A percentile compares a stretch with the other conserved stretches of the same genome.
Conservation (phyloP, 2,329 filamentous ascomycete genomes). For the Gremmenia infestans region DNA sequence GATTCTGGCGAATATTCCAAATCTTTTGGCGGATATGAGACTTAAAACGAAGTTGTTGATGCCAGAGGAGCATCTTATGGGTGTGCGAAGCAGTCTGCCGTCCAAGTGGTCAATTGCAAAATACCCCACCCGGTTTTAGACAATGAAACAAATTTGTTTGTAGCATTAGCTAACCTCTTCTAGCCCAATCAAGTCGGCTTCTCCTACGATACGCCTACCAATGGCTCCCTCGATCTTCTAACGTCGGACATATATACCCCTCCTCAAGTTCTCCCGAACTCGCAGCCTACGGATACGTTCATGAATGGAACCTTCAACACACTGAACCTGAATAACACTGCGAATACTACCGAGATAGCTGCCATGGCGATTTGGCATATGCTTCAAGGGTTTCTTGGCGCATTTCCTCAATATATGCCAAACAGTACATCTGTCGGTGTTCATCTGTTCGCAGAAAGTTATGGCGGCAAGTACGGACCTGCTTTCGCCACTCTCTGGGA, state of each 20-base stretch:
- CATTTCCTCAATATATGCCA: conserved; percentile 50
- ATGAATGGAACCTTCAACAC: conserved; percentile 64
- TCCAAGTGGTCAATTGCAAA: neutral
- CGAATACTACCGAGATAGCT: conserved; percentile 47
- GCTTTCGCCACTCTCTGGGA: conserved; percentile 55
- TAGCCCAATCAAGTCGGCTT: conserved; percentile 67
- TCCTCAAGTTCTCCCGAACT: conserved; percentile 30
- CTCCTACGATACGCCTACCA: conserved; percentile 59
- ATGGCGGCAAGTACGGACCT: conserved; percentile 66
- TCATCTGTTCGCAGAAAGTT: conserved; percentile 64
- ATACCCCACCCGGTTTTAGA: neutral
- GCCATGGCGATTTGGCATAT: conserved; percentile 56
- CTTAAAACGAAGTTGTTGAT: neutral
- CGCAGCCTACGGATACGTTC: conserved; percentile 33
- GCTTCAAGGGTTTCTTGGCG: conserved; percentile 52
- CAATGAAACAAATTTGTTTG: neutral
- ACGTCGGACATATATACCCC: conserved; percentile 37
- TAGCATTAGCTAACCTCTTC: conserved; percentile 25
- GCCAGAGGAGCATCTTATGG: neutral
- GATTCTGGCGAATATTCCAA: neutral
- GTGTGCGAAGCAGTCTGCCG: neutral
- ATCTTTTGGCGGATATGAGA: neutral
- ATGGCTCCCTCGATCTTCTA: conserved; percentile 52
- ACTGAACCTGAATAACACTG: conserved; percentile 38
- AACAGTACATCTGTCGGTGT: conserved; percentile 52